These are phyloP conservation scores for Phylloporus sp. DNA, from an alignment of 768 basidiomycete genomes.

Conservation along the genomic window DNA sequence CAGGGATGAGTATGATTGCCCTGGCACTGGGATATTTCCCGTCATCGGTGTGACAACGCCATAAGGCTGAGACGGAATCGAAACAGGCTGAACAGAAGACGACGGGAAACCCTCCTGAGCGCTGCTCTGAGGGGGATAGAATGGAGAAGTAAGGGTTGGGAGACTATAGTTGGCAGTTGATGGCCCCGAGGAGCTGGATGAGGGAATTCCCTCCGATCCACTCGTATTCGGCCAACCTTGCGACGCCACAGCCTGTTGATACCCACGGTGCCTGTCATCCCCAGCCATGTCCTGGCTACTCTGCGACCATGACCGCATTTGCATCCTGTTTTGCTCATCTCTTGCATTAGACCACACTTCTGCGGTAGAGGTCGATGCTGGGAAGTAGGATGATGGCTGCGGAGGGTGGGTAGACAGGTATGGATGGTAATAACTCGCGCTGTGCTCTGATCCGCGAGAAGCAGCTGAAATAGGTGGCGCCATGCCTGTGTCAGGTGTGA, in stretches of 20 bases:
- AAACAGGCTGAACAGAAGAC: constrained; percentile 31
- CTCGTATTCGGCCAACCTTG: constrained; percentile 22
- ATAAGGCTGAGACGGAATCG: constrained; percentile 30
- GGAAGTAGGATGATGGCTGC: constrained; percentile 23
- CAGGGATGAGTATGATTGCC: constrained; percentile 25
- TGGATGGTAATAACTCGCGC: constrained; percentile 22
- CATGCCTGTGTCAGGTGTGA: constrained; percentile 25
- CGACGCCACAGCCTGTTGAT: constrained; percentile 22
- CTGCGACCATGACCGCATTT: constrained; percentile 26
- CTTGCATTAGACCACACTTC: constrained; percentile 22
- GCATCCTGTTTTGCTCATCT: constrained; percentile 21
- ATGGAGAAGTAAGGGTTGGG: constrained; percentile 56
- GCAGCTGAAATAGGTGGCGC: constrained; percentile 19
- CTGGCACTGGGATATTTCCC: constrained; percentile 19
- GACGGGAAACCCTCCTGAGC: constrained; percentile 31
- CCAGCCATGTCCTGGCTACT: constrained; percentile 19
- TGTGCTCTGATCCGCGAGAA: constrained; percentile 25
- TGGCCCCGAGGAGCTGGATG: constrained; percentile 19
- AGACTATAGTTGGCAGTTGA: constrained; percentile 34
- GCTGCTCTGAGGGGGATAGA: constrained; percentile 44
- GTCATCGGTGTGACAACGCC: constrained; percentile 17
- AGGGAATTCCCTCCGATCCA: constrained; percentile 22
- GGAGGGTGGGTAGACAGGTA: constrained; percentile 20
- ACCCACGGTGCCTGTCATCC: constrained; percentile 30
- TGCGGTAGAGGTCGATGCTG: constrained; percentile 13